phyloP scores from a whole-genome alignment of 176 grass and related monocot species.

The Oryza meyeriana region DNA sequence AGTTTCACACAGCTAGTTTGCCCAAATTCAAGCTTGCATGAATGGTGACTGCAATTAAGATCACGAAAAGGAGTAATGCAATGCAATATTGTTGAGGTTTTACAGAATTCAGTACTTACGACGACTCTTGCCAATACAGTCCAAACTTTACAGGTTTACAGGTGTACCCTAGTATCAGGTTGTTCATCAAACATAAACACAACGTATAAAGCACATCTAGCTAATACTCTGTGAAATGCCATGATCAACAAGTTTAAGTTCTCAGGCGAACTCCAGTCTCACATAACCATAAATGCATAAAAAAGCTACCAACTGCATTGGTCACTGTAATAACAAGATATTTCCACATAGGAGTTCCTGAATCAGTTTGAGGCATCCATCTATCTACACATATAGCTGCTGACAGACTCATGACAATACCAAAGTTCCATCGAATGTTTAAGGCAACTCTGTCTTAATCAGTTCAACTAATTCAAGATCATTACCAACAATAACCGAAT shows the following conservation, averaged over 20 bases:
- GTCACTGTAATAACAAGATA: not conserved
- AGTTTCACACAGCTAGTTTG: not conserved
- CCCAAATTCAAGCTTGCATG: not conserved
- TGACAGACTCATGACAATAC: not conserved
- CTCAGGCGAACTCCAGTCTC: not conserved
- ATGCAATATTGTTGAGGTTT: not conserved
- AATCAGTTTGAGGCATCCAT: not conserved
- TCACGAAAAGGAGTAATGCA: not conserved
- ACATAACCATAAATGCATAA: not conserved
- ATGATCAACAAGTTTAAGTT: not conserved
- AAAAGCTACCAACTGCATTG: not conserved
- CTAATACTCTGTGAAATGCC: not conserved
- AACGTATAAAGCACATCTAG: not conserved
- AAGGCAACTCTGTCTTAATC: not conserved
- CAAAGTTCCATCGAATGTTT: not conserved
- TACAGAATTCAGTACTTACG: not conserved
- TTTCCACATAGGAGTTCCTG: not conserved
- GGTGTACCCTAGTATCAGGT: not conserved
- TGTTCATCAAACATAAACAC: not conserved
- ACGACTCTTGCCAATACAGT: not conserved
- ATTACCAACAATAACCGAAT: constrained; percentile 9
- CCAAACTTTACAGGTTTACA: not conserved
- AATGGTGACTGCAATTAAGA: not conserved
- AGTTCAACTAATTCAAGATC: constrained; percentile 7
- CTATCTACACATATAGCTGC: not conserved